phyloP scores from a whole-genome alignment of 208 protist genomes.

The Endotrypanum monterogeii region DNA sequence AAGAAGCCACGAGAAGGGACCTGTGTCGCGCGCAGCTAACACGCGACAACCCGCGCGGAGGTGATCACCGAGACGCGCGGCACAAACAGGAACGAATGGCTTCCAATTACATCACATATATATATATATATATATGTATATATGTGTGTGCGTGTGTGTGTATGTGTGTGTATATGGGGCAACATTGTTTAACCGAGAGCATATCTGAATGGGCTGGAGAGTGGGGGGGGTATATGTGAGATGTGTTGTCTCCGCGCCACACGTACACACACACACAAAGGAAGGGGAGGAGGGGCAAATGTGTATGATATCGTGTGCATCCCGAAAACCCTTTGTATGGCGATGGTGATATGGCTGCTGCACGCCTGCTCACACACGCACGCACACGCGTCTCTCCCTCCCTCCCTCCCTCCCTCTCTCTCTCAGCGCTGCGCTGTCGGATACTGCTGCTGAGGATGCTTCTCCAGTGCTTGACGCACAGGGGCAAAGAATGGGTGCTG shows the following conservation, averaged over 20 bases:
- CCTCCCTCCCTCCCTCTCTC: not conserved
- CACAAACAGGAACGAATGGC: not conserved
- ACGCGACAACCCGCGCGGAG: not conserved
- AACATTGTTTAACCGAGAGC: too few species aligned
- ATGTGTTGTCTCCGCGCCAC: too few species aligned
- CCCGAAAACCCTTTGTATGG: not conserved
- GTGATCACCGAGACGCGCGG: not conserved
- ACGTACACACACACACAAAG: too few species aligned
- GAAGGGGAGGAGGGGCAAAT: too few species aligned
- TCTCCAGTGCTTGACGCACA: conserved; percentile 61
- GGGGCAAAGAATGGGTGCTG: conserved; percentile 98
- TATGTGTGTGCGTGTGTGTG: too few species aligned
- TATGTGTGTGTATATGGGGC: too few species aligned
- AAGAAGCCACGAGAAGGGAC: not conserved
- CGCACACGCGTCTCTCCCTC: too few species aligned
- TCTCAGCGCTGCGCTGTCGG: conserved; percentile 23
- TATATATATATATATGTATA: too few species aligned
- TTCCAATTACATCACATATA: too few species aligned
- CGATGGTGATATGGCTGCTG: not conserved
- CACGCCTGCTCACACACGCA: too few species aligned
- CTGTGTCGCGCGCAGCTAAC: not conserved
- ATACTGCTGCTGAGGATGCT: conserved; percentile 68
- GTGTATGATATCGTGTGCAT: not conserved
- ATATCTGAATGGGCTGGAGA: too few species aligned
- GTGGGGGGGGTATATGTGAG: too few species aligned